Base-by-base conservation (phyloP, 768 basidiomycete genomes). In the Trichaptum fuscoviolaceum region DNA sequence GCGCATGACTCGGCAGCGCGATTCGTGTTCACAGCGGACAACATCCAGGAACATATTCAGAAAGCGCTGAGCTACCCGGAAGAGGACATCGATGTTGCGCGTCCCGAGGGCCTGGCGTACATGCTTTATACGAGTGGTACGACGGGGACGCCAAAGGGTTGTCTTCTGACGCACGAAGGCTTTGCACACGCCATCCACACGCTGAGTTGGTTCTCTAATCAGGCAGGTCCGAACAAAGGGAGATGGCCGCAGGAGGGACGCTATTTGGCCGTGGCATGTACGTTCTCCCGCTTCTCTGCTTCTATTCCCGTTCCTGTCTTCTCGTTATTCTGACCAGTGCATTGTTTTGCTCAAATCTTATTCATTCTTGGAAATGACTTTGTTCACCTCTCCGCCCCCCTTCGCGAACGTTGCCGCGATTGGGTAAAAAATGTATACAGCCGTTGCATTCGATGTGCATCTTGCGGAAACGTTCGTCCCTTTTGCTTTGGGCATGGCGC, bases 381-480 rank as follows among this genome's bases (percentile, higher is more conserved):
- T 30, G 30, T 8, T 30, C 30, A 30, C 30, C 30, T 30, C 30
- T 30, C 30, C 30, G 30, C 30, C 30, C 30, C 30, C 30, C 30
- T n/a, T 30, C 30, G 30, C 8, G 30, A 3, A 8, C 30, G 83
- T 65, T 83, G 84, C n/a, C 83, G 75, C 67, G 87, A 85, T 63
- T 84, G 81, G 68, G 83, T 17, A 86, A 82, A 25, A 90, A 78
- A 67, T 89, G 86, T 52, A 52, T 12, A 30, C 30, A 84, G 84
- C 84, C 18, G 79, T 83, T 62, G 83, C 83, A 12, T 84, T 84
- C 68, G 83, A 84, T 65, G 83, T 84, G 0, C 83, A 84, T 70
- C 61, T 84, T 30, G 75, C 77, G 6, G 83, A 84, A 69, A 78
- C 80, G 30, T 70, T 83, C 60, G 72, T 80, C 17, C 73, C 79